Evolutionary conservation across 163 green algal species (phyloP).

Genomic region (Scenedesmus sp.): DNA sequence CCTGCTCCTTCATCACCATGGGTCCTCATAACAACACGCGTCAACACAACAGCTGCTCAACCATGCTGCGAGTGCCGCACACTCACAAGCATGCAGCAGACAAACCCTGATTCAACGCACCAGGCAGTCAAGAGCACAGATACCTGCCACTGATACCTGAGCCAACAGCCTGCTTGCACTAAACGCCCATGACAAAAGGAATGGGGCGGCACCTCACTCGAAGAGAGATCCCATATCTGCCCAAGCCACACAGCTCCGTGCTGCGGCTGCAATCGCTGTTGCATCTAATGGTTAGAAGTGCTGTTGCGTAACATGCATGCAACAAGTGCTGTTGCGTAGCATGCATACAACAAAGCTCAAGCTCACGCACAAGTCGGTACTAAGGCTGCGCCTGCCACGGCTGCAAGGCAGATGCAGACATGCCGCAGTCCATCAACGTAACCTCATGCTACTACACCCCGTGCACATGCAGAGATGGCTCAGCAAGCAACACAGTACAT

Average conservation of each 20-base stretch:
- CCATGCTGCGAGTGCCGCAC: not conserved
- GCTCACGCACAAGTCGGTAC: not conserved
- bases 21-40: not conserved
- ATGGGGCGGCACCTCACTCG: not conserved
- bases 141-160: not conserved
- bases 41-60: not conserved
- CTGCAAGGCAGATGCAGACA: not conserved
- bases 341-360: not conserved
- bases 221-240: not conserved
- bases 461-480: not conserved
- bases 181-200: not conserved
- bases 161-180: not conserved
- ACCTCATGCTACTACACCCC: not conserved
- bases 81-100: not conserved
- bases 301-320: not conserved
- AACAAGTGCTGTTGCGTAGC: not conserved
- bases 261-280: not conserved
- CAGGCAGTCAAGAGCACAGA: not conserved
- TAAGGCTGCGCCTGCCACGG: not conserved
- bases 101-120: not conserved
- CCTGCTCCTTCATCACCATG: conserved; percentile 5
- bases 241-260: not conserved
- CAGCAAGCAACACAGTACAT: not conserved
- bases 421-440: not conserved
- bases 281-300: not conserved